These are phyloP conservation scores for Nicotiana otophora DNA, from an alignment of 257 asterid species.

Conservation along the genomic window DNA sequence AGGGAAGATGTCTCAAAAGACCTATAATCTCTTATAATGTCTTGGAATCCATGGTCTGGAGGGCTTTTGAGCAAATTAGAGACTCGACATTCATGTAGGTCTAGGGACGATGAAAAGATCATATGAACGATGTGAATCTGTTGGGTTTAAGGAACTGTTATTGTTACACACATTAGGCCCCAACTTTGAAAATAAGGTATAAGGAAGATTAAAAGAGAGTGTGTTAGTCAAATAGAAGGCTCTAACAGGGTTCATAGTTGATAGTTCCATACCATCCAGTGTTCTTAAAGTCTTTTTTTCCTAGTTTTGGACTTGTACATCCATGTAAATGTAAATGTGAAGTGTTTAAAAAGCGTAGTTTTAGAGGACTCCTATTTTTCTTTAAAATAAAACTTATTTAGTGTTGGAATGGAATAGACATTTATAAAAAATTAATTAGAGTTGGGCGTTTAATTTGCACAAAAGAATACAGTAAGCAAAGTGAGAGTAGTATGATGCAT, in stretches of 20 bases:
- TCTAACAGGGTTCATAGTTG: neutral
- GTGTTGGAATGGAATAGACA: neutral
- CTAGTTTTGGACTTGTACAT: neutral
- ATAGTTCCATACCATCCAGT: neutral
- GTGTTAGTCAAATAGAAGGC: neutral
- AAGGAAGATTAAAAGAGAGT: neutral
- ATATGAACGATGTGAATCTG: neutral
- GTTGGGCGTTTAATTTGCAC: neutral
- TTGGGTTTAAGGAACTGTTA: neutral
- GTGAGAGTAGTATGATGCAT: neutral
- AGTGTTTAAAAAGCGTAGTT: neutral
- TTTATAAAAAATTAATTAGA: neutral
- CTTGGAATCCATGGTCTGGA: neutral
- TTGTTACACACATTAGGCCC: neutral
- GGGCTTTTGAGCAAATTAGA: neutral
- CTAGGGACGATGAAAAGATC: neutral
- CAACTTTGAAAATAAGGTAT: neutral
- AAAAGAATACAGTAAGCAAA: neutral
- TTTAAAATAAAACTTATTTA: neutral
- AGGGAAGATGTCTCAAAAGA: too few relatives aligned
- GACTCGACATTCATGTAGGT: neutral
- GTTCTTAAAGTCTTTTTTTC: neutral
- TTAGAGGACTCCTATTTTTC: neutral
- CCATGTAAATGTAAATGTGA: neutral
- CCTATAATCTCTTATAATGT: neutral